phyloP scores from a whole-genome alignment of 1,284 basidiomycete genomes.

The Pisolithus thermaeus region DNA sequence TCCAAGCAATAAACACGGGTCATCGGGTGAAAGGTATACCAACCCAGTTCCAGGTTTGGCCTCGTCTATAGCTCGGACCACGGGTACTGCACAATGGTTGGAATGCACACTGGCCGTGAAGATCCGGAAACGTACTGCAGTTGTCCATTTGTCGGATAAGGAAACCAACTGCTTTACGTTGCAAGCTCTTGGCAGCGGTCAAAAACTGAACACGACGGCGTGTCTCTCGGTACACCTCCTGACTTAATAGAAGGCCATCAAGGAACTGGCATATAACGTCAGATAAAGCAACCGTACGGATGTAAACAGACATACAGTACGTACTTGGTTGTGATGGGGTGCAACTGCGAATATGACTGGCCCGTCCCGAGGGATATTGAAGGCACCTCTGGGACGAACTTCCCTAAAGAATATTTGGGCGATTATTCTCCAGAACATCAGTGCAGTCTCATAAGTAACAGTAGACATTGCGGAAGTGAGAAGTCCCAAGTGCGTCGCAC shows the following conservation, averaged over 20 bases:
- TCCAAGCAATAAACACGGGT: conserved; percentile 78
- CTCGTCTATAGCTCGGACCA: conserved; percentile 87
- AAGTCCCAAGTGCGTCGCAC: no score
- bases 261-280: conserved; percentile 63
- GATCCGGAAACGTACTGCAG: conserved; percentile 58
- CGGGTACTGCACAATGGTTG: conserved; percentile 63
- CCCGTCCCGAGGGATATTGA: conserved; percentile 89
- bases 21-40: conserved; percentile 68
- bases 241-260: conserved; percentile 85
- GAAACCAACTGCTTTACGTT: conserved; percentile 76
- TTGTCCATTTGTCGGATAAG: conserved; percentile 82
- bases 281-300: conserved; percentile 3
- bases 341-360: conserved; percentile 96
- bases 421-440: conserved; percentile 78
- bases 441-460: conserved; percentile 55
- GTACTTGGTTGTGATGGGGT: conserved; percentile 96
- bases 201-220: conserved; percentile 84
- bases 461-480: conserved; percentile 15
- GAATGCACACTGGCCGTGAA: conserved; percentile 5
- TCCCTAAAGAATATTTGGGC: conserved; percentile 98
- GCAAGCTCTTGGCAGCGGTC: conserved; percentile 91
- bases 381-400: conserved; percentile 90
- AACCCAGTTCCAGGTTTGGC: conserved; percentile 77
- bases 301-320: conserved; percentile 38
- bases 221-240: conserved; percentile 85